Evolutionary conservation across 208 protist genomes (phyloP).

Genomic region (Acanthamoeba healyi): DNA sequence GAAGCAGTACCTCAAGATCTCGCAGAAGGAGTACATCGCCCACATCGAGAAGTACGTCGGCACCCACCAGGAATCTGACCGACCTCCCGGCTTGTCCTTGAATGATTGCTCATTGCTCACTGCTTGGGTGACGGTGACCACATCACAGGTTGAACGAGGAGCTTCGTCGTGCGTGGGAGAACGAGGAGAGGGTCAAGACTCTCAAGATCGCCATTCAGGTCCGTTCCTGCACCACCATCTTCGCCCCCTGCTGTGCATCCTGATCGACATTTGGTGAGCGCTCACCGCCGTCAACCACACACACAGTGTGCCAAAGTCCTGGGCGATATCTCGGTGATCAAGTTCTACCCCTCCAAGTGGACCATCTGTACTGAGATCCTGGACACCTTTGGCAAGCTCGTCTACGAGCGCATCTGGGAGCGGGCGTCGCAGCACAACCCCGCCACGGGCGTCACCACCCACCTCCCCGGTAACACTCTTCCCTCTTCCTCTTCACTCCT

Average conservation of each 20-base stretch:
- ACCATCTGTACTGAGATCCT: constrained; percentile 92
- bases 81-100: no score
- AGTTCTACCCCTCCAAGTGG: constrained; percentile 94
- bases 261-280: not conserved
- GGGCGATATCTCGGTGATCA: constrained; percentile 80
- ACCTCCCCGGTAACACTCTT: constrained; percentile 59
- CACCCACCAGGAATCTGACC: not conserved
- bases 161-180: constrained; percentile 87
- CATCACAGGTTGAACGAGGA: constrained; percentile 81
- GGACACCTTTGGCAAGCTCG: constrained; percentile 93
- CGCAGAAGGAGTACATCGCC: constrained; percentile 78
- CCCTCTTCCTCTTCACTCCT: not conserved
- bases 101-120: no score
- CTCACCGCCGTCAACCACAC: not conserved
- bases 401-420: constrained; percentile 90
- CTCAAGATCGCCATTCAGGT: constrained; percentile 92
- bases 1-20: constrained; percentile 72
- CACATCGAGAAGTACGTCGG: constrained; percentile 53
- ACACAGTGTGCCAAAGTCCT: constrained; percentile 85
- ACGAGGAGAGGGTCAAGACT: constrained; percentile 89
- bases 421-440: constrained; percentile 31
- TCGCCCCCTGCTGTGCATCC: not conserved
- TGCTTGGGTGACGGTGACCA: not conserved
- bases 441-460: constrained; percentile 14
- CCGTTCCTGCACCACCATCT: not conserved